Evolutionary conservation across 2,329 filamentous ascomycete species (phyloP).

Genomic region (Aspergillus pseudotamarii): DNA sequence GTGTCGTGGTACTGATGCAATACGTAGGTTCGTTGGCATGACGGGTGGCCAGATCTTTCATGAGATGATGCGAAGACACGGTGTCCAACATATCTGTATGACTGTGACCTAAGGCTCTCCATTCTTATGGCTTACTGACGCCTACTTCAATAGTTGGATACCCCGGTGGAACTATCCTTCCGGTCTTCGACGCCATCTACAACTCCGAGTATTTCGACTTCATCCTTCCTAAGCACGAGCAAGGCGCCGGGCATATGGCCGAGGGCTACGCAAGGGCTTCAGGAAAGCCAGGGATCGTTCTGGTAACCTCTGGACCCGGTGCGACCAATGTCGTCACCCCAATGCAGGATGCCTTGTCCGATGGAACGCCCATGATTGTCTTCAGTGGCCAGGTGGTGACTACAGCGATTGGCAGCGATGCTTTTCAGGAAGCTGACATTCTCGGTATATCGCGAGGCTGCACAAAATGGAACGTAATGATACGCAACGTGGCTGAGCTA

Average conservation of each 20-base stretch:
- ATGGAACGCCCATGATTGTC: conserved; percentile 90
- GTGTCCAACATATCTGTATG: conserved; percentile 75
- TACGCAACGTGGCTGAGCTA: conserved; percentile 85
- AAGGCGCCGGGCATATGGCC: conserved; percentile 96
- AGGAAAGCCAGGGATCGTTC: conserved; percentile 86
- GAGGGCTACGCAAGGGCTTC: conserved; percentile 90
- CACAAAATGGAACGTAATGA: conserved; percentile 98
- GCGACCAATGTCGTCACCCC: conserved; percentile 94
- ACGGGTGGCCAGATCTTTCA: conserved; percentile 90
- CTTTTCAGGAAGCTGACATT: conserved; percentile 92
- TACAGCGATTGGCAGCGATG: conserved; percentile 84
- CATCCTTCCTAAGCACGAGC: conserved; percentile 88
- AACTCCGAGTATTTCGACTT: conserved; percentile 93
- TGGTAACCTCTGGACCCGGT: conserved; percentile 92
- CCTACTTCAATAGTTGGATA: conserved; percentile 65
- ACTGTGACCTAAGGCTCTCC: too few species aligned
- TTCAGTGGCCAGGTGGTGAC: conserved; percentile 90
- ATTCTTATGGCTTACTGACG: conserved; percentile 63
- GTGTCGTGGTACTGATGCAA: not conserved
- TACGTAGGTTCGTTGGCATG: conserved; percentile 75
- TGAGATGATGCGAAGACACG: conserved; percentile 88
- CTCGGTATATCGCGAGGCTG: conserved; percentile 86
- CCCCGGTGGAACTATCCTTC: conserved; percentile 88
- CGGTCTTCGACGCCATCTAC: conserved; percentile 95
- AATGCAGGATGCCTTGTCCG: conserved; percentile 88